Conservation (phyloP, 768 basidiomycete genomes). For the Dentipellis sp. region DNA sequence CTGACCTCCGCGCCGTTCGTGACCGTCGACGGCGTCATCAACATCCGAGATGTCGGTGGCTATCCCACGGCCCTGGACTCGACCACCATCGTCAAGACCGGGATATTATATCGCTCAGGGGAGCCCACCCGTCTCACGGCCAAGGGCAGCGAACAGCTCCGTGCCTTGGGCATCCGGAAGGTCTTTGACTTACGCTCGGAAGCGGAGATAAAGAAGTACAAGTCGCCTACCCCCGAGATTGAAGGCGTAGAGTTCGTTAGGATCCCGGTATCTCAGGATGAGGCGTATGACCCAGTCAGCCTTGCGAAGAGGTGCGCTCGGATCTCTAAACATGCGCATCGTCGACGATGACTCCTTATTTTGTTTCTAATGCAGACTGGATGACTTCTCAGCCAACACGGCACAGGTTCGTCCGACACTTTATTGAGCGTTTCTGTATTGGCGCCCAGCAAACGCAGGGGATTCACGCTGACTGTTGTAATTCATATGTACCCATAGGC, state of each 20-base stretch:
- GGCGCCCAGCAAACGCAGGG: background rate
- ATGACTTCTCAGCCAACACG: conserved; percentile 20
- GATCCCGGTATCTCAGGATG: background rate
- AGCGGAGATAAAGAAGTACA: conserved; percentile 25
- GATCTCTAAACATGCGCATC: background rate
- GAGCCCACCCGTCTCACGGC: conserved; percentile 28
- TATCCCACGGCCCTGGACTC: conserved; percentile 8
- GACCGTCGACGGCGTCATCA: conserved; percentile 29
- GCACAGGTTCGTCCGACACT: conserved; percentile 16
- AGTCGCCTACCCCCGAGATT: conserved; percentile 21
- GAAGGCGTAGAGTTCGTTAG: background rate
- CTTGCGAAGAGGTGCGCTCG: background rate
- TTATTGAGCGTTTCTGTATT: background rate
- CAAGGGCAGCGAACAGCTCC: conserved; percentile 24
- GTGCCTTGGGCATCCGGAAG: conserved; percentile 24
- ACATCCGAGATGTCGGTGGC: conserved; percentile 28
- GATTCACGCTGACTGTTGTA: background rate
- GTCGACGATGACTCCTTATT: background rate
- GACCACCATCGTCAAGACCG: conserved; percentile 19
- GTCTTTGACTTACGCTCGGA: conserved; percentile 33
- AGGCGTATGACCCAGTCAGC: background rate
- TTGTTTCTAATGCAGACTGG: conserved; percentile 21
- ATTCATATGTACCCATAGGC: background rate
- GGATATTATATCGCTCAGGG: conserved; percentile 30
- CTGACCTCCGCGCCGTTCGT: conserved; percentile 28